Evolutionary conservation across 2,329 filamentous ascomycete genomes (phyloP), one percentile per base, ranked within the genome.

Genomic region (Sporothrix dimorphospora): DNA sequence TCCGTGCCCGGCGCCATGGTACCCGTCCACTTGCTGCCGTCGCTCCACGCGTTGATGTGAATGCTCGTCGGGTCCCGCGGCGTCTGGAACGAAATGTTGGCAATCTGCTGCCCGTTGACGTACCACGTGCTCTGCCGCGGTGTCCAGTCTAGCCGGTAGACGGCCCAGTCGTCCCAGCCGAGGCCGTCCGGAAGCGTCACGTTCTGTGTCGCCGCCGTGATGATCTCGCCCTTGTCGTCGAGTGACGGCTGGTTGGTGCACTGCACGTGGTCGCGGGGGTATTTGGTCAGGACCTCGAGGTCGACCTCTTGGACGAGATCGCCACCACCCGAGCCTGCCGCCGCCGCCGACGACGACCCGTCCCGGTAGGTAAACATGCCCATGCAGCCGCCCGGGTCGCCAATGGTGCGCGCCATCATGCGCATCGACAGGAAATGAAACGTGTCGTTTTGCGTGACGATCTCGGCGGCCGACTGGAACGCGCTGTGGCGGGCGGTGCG

Each of bases 221-320:
- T 79, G 42, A 84, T 81, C 47, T 84, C 79, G 40, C 83, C 84
- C 11, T 81, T 78, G 14, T 80, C 79, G 72, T 81, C 83, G 71
- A 85, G 84, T 0, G 85, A 81, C 0, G 88, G 88, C 77, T 90
- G 88, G 77, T 90, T 90, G 16, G 88, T 90, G 79, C 88, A 90
- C 73, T 87, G 85, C 49, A 87, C 79, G 49, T 79, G 79, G 71
- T 83, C 75, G 30, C 77, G 79, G 1, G 83, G 81, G 72, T 85
- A 85, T 34, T 79, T 77, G 1, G 86, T 88, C 66, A 86, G 80
- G 66, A 88, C 81, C 78, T 88, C 86, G 34, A 88, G 79, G 75
- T 88, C 86, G 4, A 85, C 81, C 77, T 88, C 86, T 73, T 87
- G 84, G 16, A 87, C 80, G 21, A 79, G 72, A 3, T 79, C 77